Percentiles rank a stretch among this genome's conserved stretches.
Evolutionary conservation across 176 grass and related monocot genomes (phyloP).

Genomic region (Carex myosuroides): DNA sequence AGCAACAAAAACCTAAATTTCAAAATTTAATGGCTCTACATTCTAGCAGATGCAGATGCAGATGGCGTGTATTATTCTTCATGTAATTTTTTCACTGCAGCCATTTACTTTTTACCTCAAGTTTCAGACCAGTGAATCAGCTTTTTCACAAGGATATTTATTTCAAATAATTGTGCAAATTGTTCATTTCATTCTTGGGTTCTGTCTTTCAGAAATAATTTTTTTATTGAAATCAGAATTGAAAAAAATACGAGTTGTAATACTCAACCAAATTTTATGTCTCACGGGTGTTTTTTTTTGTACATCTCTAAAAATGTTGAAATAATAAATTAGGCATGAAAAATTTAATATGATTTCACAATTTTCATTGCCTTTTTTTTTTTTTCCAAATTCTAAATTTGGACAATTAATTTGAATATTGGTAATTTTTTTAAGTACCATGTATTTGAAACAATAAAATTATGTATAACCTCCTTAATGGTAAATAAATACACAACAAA

Average conservation of each 20-base stretch:
- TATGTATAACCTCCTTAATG: neutral
- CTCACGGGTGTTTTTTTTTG: neutral
- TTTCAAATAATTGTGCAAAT: neutral
- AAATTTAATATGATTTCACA: neutral
- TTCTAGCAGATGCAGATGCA: neutral
- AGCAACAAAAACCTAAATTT: constrained; percentile 19
- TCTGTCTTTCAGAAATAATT: neutral
- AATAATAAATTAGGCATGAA: neutral
- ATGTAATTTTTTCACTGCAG: neutral
- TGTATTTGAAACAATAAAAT: neutral
- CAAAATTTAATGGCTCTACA: constrained; percentile 10
- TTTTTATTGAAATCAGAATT: neutral
- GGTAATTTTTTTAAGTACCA: too few species aligned
- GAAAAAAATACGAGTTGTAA: neutral
- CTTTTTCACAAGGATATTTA: neutral
- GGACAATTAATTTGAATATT: too few species aligned
- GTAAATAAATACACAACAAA: neutral
- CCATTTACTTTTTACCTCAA: neutral
- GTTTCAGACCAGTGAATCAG: neutral
- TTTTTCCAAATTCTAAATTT: neutral
- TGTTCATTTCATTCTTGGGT: neutral
- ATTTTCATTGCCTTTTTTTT: neutral
- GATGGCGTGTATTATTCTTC: neutral
- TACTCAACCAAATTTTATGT: neutral
- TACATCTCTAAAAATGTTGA: neutral